These are phyloP conservation scores for Purpureocillium takamizusanense DNA, from an alignment of 2,329 filamentous ascomycete species.

Conservation along the genomic window DNA sequence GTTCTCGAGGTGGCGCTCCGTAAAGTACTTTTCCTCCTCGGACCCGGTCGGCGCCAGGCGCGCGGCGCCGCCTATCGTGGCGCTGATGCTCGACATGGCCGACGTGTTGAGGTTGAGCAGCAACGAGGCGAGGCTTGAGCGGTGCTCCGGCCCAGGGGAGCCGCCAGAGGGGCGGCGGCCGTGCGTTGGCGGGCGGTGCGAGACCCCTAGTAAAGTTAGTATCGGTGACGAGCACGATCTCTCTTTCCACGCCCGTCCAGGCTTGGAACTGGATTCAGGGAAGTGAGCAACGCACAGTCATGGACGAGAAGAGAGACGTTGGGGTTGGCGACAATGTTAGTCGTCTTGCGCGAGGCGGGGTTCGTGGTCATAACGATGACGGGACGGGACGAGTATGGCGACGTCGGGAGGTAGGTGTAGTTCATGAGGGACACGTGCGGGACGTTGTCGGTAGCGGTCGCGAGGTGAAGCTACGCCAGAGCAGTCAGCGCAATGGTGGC, in stretches of 20 bases:
- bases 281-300: slow-evolving; percentile 50
- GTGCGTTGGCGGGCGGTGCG: slow-evolving; percentile 76
- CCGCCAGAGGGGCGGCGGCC: slow-evolving; percentile 48
- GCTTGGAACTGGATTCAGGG: no score
- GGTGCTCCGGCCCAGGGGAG: slow-evolving; percentile 54
- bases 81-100: slow-evolving; percentile 78
- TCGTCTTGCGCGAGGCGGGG: slow-evolving; percentile 66
- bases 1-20: slow-evolving; percentile 76
- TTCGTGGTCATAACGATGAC: slow-evolving; percentile 94
- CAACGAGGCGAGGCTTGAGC: slow-evolving; percentile 71
- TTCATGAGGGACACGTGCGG: slow-evolving; percentile 98
- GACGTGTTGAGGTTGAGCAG: slow-evolving; percentile 87
- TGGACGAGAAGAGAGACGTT: slow-evolving; percentile 92
- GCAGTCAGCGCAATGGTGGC: neutral
- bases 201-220: no score
- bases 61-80: slow-evolving; percentile 87
- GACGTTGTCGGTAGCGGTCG: slow-evolving; percentile 73
- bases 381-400: slow-evolving; percentile 59
- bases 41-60: slow-evolving; percentile 62
- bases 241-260: no score
- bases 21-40: slow-evolving; percentile 78
- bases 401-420: slow-evolving; percentile 88
- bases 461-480: slow-evolving; percentile 71
- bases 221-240: no score
- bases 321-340: slow-evolving; percentile 75